A percentile compares a stretch with the other conserved stretches of the same genome.
These are phyloP conservation scores for Talaromyces sp. DNA, from an alignment of 2,329 filamentous ascomycete species.

Conservation along the genomic window DNA sequence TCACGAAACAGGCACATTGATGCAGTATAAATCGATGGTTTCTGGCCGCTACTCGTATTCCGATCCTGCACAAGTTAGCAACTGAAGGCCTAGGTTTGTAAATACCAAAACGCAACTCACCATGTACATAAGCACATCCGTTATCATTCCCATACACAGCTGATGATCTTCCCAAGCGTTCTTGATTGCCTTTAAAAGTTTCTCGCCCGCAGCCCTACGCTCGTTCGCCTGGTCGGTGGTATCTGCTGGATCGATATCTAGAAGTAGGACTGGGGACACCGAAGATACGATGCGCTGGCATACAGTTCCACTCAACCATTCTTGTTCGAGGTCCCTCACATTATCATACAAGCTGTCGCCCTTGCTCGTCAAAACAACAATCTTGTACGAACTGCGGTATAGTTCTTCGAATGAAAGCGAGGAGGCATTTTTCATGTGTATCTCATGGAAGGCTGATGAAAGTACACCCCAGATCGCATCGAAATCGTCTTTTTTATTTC, in stretches of 20 bases:
- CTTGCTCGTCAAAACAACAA: constrained; percentile 76
- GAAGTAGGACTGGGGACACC: constrained; percentile 66
- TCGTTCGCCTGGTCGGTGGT: constrained; percentile 66
- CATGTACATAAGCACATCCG: constrained; percentile 96
- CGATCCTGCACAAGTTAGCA: constrained; percentile 57
- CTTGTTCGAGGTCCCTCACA: constrained; percentile 74
- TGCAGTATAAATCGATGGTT: constrained; percentile 74
- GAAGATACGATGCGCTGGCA: constrained; percentile 65
- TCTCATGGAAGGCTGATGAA: constrained; percentile 72
- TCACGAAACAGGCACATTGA: constrained; percentile 88
- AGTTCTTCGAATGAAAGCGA: constrained; percentile 90
- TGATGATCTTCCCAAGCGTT: constrained; percentile 85
- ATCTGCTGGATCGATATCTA: constrained; percentile 42
- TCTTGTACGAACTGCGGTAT: constrained; percentile 89
- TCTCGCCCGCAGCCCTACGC: constrained; percentile 73
- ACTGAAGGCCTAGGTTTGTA: not conserved
- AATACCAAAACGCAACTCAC: constrained; percentile 36
- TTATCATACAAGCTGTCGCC: constrained; percentile 75
- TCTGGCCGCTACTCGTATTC: constrained; percentile 69
- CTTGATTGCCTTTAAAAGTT: constrained; percentile 71
- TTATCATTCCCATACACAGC: constrained; percentile 91
- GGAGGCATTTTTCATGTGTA: constrained; percentile 88
- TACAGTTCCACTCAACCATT: constrained; percentile 73
- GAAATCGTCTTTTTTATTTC: constrained; percentile 65
- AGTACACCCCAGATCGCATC: constrained; percentile 80